Percentiles rank a stretch among this genome's conserved stretches.
Evolutionary conservation across 1,284 basidiomycete species (phyloP).

Genomic region (Gomphus sp.): DNA sequence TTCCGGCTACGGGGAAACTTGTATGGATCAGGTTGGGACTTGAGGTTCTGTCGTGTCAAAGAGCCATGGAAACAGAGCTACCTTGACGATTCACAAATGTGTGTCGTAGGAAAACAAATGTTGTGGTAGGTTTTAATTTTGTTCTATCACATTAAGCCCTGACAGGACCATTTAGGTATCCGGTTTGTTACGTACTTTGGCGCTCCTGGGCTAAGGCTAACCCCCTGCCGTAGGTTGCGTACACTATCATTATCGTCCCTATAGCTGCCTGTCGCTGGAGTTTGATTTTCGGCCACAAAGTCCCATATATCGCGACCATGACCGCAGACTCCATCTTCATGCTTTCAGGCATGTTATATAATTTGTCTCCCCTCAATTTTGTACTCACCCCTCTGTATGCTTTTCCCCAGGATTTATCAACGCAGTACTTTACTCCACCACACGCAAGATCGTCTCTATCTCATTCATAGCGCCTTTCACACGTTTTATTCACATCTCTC

Average conservation of each 20-base stretch:
- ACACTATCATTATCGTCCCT: too few relatives aligned
- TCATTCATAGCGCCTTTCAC: neutral
- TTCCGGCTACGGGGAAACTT: neutral
- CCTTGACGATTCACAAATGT: neutral
- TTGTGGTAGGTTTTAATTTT: neutral
- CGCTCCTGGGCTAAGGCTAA: neutral
- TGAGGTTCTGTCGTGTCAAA: neutral
- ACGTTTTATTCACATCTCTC: neutral
- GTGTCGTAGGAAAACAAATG: neutral
- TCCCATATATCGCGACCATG: neutral
- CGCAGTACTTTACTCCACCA: neutral
- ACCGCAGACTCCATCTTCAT: neutral
- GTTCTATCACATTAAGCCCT: neutral
- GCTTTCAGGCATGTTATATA: neutral
- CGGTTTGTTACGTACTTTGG: neutral
- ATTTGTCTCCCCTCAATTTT: too few relatives aligned
- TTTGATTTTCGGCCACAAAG: neutral
- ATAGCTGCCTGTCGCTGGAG: constrained; percentile 1
- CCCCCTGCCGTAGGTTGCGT: neutral
- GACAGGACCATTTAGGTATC: neutral
- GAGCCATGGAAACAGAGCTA: neutral
- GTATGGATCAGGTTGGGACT: neutral
- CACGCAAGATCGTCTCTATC: neutral
- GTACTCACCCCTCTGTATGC: too few relatives aligned
- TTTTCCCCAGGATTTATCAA: neutral